phyloP scores from a whole-genome alignment of 768 basidiomycete genomes.

The Mycena alexandri region DNA sequence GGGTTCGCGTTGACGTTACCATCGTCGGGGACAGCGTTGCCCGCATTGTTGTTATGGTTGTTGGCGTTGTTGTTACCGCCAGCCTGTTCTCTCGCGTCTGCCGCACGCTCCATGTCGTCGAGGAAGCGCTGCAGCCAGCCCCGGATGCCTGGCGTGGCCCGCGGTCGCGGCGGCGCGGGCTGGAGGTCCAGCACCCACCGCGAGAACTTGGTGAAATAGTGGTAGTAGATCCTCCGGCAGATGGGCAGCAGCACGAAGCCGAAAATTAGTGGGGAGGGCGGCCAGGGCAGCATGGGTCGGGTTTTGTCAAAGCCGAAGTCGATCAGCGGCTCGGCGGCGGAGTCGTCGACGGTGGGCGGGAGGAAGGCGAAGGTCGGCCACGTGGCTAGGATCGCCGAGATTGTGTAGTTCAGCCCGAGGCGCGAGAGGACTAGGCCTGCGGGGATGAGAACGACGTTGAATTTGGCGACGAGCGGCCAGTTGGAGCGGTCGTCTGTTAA shows the following conservation, averaged over 20 bases:
- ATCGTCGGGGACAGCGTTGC: too few species aligned
- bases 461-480: constrained; percentile 83
- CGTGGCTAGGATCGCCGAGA: constrained; percentile 61
- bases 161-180: constrained; percentile 45
- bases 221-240: constrained; percentile 58
- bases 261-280: constrained; percentile 70
- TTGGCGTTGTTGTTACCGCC: constrained; percentile 38
- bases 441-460: constrained; percentile 82
- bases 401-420: constrained; percentile 55
- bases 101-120: constrained; percentile 38
- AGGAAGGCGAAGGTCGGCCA: constrained; percentile 59
- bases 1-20: constrained; percentile 33
- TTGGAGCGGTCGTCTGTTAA: constrained; percentile 76
- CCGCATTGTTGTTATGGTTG: background rate
- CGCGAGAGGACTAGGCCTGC: constrained; percentile 75
- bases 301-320: constrained; percentile 12
- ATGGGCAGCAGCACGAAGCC: constrained; percentile 67
- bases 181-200: constrained; percentile 58
- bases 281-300: constrained; percentile 55
- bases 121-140: constrained; percentile 38
- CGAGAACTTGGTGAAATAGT: constrained; percentile 54
- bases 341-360: constrained; percentile 46
- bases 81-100: constrained; percentile 29
- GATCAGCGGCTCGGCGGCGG: constrained; percentile 51
- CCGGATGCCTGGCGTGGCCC: constrained; percentile 40